phyloP scores from a whole-genome alignment of 2,329 filamentous ascomycete genomes.

The Aspergillus proliferans region DNA sequence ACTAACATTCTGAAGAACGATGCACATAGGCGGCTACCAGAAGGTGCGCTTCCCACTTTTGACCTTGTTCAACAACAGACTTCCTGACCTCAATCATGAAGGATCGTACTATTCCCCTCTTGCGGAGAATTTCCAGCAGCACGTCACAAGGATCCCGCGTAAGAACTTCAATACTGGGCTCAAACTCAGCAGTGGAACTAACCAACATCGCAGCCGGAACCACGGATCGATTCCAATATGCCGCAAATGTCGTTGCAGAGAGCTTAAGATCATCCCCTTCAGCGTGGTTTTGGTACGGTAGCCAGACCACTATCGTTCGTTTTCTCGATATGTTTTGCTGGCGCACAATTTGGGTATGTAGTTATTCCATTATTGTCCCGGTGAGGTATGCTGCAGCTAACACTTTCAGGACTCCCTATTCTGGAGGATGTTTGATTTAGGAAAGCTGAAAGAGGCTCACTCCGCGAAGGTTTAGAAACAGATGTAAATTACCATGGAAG shows the following conservation, averaged over 20 bases:
- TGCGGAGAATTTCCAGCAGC: neutral
- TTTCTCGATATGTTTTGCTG: neutral
- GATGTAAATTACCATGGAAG: no score
- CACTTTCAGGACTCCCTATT: no score
- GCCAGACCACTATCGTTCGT: neutral
- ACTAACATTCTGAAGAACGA: slow-evolving; percentile 6
- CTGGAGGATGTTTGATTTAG: no score
- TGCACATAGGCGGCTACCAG: neutral
- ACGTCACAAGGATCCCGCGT: neutral
- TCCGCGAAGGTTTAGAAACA: no score
- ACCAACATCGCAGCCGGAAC: neutral
- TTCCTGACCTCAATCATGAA: no score
- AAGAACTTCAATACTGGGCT: neutral
- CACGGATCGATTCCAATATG: neutral
- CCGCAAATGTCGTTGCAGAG: neutral
- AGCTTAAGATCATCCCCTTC: neutral
- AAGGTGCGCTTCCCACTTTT: neutral
- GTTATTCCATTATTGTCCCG: no score
- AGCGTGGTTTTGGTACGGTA: neutral
- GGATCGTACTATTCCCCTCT: neutral
- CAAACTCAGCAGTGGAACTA: no score
- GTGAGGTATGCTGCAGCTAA: no score
- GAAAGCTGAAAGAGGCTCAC: no score
- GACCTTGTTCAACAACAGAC: neutral
- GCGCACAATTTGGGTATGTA: neutral